Base-by-base conservation (phyloP, 495 filamentous ascomycete species). In the Neurospora intermedia region DNA sequence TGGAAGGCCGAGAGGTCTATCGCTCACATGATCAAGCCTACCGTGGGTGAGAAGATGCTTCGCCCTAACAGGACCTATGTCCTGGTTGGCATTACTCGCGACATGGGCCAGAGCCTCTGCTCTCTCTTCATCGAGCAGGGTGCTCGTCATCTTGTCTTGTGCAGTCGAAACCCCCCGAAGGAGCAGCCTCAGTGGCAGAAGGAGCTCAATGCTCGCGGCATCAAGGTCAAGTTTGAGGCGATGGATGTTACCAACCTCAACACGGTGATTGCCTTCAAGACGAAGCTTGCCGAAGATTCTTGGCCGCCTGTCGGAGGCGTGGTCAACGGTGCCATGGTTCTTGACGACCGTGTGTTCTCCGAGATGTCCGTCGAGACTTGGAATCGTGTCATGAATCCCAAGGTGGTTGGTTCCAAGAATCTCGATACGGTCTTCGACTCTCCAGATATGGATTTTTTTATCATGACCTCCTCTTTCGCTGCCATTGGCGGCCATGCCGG, bases 31-130 rank as follows among this genome's bases (percentile, higher is more conserved):
- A 70, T 79, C 40, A 75, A 75, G 66, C 75, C 77, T 8, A 38
- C 72, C 2, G 69, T 59, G 5, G 72, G 43, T n/a, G 74, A 74
- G 1, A 27, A 70, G 2, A 70, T 82, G 23, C 80, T 87, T 43
- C 73, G 70, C 9, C 59, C 78, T 0, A 70, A 85, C 74, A 87
- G 83, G 75, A 87, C 89, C 0, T 91, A 91, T 74, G 78, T 87
- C 43, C 78, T 91, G 0, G 78, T 88, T 23, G 89, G 89, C 6
- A 75, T 91, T 13, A 88, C 88, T 1, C 84, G 88, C 20, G 85
- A 87, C 39, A 81, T 91, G 5, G 89, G 88, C 18, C 82, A 85
- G 71, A 90, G 89, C 16, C 75, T 91, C 2, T 89, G 87, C 75
- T 78, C 83, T 4, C 87, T 89, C 76, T 87, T 91, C 80, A 81